Conservation (phyloP, 2,329 filamentous ascomycete species). For the Eutypella sp. region DNA sequence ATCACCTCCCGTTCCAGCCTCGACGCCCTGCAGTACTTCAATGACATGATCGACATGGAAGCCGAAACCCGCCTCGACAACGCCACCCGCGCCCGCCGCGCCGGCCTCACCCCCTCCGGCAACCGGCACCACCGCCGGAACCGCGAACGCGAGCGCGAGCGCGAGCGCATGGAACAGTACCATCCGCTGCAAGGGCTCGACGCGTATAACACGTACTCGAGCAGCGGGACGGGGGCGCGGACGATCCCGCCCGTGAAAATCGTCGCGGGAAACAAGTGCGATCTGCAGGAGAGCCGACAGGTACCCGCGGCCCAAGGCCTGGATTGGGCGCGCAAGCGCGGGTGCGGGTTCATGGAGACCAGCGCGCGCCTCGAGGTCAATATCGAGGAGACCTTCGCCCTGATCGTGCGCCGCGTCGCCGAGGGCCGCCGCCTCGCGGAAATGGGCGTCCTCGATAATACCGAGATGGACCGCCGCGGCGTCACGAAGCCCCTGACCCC, state of each 20-base stretch:
- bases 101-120: slow-evolving; percentile 32
- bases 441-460: slow-evolving; percentile 39
- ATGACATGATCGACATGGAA: slow-evolving; percentile 80
- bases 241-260: slow-evolving; percentile 73
- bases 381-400: slow-evolving; percentile 82
- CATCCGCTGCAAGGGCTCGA: no score
- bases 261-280: slow-evolving; percentile 82
- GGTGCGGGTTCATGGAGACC: slow-evolving; percentile 87
- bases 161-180: no score
- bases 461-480: slow-evolving; percentile 43
- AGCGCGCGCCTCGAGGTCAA: slow-evolving; percentile 80
- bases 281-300: slow-evolving; percentile 64
- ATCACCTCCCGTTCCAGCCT: slow-evolving; percentile 69
- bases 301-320: slow-evolving; percentile 67
- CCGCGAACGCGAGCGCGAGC: no score
- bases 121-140: background rate
- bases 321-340: slow-evolving; percentile 68
- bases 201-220: no score
- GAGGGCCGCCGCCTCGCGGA: slow-evolving; percentile 50
- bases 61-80: slow-evolving; percentile 64
- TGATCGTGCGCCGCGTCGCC: slow-evolving; percentile 58
- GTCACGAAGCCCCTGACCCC: slow-evolving; percentile 56
- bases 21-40: slow-evolving; percentile 70
- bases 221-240: slow-evolving; percentile 34
- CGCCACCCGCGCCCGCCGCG: slow-evolving; percentile 44